Conservation (phyloP, 164 flowering plant species). For the grape (Vitis vinifera) region ASM3070453v1 NC_081810.1:19952001-19952500, state of each 20-base stretch:
- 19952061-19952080: neutral
- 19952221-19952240: no score
- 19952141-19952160: no score
- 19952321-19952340: neutral
- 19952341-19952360: neutral
- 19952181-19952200: no score
- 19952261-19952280: no score
- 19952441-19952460: slow-evolving; percentile 84
- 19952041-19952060: neutral
- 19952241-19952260: no score
- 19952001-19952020: neutral
- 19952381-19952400: slow-evolving; percentile 20
- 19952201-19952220: no score
- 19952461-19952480: slow-evolving; percentile 87
- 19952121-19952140: no score
- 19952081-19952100: no score
- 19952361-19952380: slow-evolving; percentile 10
- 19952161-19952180: no score
- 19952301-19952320: neutral
- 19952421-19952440: slow-evolving; percentile 58
- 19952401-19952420: slow-evolving; percentile 23
- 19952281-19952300: neutral
- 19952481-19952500: slow-evolving; percentile 95
- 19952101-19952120: no score
- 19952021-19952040: no score